Conservation (phyloP, 345 rosid genomes). For the Tarenaya hassleriana region DNA sequence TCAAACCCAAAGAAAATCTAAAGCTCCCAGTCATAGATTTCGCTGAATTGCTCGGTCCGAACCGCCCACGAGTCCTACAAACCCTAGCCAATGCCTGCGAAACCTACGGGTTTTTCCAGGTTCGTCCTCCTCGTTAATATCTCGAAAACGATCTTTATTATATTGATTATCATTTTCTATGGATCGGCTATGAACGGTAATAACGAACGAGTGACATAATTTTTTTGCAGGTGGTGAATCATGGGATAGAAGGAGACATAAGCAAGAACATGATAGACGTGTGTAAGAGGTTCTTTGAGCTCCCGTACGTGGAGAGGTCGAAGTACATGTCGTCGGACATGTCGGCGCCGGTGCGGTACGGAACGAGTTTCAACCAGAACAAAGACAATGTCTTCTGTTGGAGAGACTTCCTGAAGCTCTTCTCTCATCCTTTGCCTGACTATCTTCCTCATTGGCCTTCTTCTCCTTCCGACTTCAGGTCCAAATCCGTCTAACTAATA, state of each 20-base stretch:
- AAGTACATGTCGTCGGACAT: conserved; percentile 75
- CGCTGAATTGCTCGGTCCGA: conserved; percentile 49
- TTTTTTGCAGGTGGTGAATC: conserved; percentile 61
- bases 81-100: conserved; percentile 60
- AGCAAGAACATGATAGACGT: conserved; percentile 53
- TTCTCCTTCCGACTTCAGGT: conserved; percentile 78
- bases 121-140: not conserved
- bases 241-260: conserved; percentile 51
- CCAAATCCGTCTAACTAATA: too few species aligned
- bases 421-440: conserved; percentile 52
- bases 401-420: conserved; percentile 86
- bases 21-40: conserved; percentile 71
- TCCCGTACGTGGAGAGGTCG: conserved; percentile 65
- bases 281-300: conserved; percentile 59
- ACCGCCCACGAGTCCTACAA: conserved; percentile 40
- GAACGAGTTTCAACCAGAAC: conserved; percentile 87
- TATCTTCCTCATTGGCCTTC: conserved; percentile 78
- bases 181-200: too few species aligned
- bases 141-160: too few species aligned
- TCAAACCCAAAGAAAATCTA: conserved; percentile 33
- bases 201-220: too few species aligned
- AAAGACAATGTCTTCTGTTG: conserved; percentile 79
- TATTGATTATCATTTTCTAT: not conserved
- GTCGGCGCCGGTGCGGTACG: conserved; percentile 63
- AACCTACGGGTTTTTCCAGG: conserved; percentile 79